These are phyloP conservation scores for Metarhizium album DNA, from an alignment of 2,329 filamentous ascomycete species.

Conservation along the genomic window DNA sequence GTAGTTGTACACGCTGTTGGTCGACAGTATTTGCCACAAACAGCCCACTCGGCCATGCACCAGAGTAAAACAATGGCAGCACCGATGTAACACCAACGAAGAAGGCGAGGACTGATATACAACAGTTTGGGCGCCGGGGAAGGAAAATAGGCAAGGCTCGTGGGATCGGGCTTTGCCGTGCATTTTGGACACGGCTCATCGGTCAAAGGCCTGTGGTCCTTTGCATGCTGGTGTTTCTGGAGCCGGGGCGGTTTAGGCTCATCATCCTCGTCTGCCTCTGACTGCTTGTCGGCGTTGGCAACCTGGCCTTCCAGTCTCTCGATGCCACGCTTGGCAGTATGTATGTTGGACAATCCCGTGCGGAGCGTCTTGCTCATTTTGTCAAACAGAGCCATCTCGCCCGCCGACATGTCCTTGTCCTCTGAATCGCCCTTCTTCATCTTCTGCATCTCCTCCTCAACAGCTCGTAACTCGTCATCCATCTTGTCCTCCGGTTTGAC, in stretches of 20 bases:
- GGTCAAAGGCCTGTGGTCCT: conserved; percentile 2
- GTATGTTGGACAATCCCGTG: conserved; percentile 40
- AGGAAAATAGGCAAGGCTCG: conserved; percentile 25
- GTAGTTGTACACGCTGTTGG: conserved; percentile 35
- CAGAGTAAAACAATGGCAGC: conserved; percentile 36
- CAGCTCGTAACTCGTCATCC: conserved; percentile 5
- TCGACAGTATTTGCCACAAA: conserved; percentile 44
- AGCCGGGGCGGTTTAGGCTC: not conserved
- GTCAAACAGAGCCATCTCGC: conserved; percentile 33
- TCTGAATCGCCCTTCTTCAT: conserved; percentile 5
- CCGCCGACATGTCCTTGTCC: conserved; percentile 20
- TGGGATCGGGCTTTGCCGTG: conserved; percentile 5
- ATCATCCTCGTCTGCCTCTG: conserved; percentile 5
- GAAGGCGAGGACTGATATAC: conserved; percentile 30
- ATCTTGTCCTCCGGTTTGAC: conserved; percentile 14
- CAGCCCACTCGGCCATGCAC: conserved; percentile 41
- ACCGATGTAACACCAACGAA: conserved; percentile 34
- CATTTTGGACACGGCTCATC: conserved; percentile 10
- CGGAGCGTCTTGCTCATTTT: conserved; percentile 43
- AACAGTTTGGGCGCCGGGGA: conserved; percentile 39
- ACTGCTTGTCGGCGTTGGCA: conserved; percentile 24
- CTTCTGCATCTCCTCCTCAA: conserved; percentile 2
- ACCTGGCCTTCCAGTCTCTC: conserved; percentile 45
- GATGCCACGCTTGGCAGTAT: conserved; percentile 45
- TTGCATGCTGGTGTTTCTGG: not conserved